Percentiles rank a stretch among this genome's conserved stretches.
Evolutionary conservation across 2,329 filamentous ascomycete genomes (phyloP).

Genomic region (Rhexocercosporidium sp.): DNA sequence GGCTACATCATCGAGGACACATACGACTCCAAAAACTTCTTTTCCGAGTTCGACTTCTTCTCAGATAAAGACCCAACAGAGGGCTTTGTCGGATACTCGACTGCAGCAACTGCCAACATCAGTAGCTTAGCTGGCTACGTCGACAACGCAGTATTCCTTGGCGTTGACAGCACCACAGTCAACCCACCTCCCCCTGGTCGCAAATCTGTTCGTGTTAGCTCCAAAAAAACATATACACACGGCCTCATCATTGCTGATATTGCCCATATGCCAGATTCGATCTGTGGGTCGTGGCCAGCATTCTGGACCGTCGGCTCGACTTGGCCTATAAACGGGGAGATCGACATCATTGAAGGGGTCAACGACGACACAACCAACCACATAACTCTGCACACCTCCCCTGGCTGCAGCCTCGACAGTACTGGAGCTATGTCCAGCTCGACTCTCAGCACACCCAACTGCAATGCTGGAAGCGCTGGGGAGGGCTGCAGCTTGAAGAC

Average conservation of each 20-base stretch:
- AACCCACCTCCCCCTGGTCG: slow-evolving; percentile 62
- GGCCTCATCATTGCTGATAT: slow-evolving; percentile 65
- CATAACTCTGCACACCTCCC: slow-evolving; percentile 71
- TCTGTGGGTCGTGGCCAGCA: slow-evolving; percentile 66
- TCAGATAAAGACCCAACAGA: slow-evolving; percentile 68
- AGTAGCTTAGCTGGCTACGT: slow-evolving; percentile 50
- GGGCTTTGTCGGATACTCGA: slow-evolving; percentile 72
- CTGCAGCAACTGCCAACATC: slow-evolving; percentile 59
- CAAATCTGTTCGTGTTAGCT: slow-evolving; percentile 69
- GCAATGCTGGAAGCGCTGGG: slow-evolving; percentile 56
- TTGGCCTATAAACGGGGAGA: slow-evolving; percentile 75
- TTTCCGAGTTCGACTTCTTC: slow-evolving; percentile 61
- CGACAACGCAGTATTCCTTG: slow-evolving; percentile 66
- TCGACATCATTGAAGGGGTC: slow-evolving; percentile 82
- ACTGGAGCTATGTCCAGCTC: slow-evolving; percentile 53
- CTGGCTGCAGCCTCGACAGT: slow-evolving; percentile 62
- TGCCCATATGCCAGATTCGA: slow-evolving; percentile 61
- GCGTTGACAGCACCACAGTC: slow-evolving; percentile 66
- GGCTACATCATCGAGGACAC: slow-evolving; percentile 50
- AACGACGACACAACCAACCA: slow-evolving; percentile 64
- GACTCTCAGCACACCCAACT: slow-evolving; percentile 54
- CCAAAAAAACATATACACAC: slow-evolving; percentile 57
- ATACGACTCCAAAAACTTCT: slow-evolving; percentile 50
- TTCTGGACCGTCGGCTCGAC: slow-evolving; percentile 61
- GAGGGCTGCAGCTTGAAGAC: slow-evolving; percentile 65